Conservation (phyloP, 192 early-diverging fungal genomes). For the Backusella parvicylindrica region DNA sequence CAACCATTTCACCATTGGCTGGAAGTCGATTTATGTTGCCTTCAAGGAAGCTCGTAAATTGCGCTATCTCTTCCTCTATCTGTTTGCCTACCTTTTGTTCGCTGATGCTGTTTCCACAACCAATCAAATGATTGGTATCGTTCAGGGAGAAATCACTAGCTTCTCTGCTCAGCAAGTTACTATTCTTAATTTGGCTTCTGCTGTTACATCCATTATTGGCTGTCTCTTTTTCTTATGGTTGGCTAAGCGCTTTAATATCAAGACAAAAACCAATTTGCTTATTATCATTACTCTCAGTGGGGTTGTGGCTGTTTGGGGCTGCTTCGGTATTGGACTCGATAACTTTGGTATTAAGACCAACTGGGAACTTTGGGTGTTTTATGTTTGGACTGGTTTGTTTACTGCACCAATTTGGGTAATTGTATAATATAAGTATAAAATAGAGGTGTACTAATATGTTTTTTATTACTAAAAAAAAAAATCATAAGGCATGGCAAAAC, state of each 20-base stretch:
- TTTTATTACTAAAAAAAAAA: too few species aligned
- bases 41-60: conserved; percentile 43
- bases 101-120: conserved; percentile 64
- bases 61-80: conserved; percentile 55
- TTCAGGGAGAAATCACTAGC: conserved; percentile 58
- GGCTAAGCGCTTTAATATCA: conserved; percentile 43
- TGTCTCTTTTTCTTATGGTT: conserved; percentile 51
- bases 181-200: conserved; percentile 54
- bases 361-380: conserved; percentile 58
- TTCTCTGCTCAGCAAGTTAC: conserved; percentile 46
- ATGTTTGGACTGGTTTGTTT: conserved; percentile 59
- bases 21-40: conserved; percentile 24
- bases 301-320: conserved; percentile 59
- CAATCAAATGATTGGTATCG: conserved; percentile 45
- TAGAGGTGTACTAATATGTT: too few species aligned
- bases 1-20: conserved; percentile 34
- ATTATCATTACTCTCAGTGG: conserved; percentile 43
- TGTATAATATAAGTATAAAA: background rate
- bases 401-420: conserved; percentile 49
- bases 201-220: conserved; percentile 51
- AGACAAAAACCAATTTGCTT: conserved; percentile 53
- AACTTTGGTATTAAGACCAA: conserved; percentile 48
- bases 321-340: conserved; percentile 53
- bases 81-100: conserved; percentile 69
- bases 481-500: conserved; percentile 47